A percentile compares a stretch with the other conserved stretches of the same genome.
Evolutionary conservation across 2,329 filamentous ascomycete species (phyloP).

Genomic region (Dactylellina sp.): DNA sequence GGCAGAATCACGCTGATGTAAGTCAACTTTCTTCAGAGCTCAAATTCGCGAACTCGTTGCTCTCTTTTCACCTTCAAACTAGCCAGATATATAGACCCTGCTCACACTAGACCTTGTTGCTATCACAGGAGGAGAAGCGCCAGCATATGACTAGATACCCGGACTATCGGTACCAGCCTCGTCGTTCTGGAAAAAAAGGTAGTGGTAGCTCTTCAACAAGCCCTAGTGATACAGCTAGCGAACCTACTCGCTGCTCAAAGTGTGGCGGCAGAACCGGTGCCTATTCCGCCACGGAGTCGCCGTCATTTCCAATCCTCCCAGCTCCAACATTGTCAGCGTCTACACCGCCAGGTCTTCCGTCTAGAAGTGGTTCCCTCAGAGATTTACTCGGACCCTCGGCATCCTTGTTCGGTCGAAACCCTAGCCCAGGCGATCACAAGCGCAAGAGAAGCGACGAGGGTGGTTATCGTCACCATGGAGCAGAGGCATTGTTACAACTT

Average conservation of each 20-base stretch:
- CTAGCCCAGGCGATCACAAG: conserved; percentile 43
- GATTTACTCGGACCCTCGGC: conserved; percentile 43
- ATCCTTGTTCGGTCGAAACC: conserved; percentile 30
- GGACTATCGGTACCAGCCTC: conserved; percentile 92
- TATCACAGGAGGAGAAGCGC: conserved; percentile 80
- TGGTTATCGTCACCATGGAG: conserved; percentile 57
- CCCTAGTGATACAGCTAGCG: conserved; percentile 61
- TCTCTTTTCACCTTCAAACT: conserved; percentile 1
- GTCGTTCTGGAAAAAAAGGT: conserved; percentile 69
- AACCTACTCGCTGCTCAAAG: conserved; percentile 61
- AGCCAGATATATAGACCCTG: conserved; percentile 34
- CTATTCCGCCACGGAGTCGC: conserved; percentile 58
- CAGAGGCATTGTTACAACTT: conserved; percentile 60
- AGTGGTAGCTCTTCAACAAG: conserved; percentile 61
- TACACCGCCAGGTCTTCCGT: conserved; percentile 42
- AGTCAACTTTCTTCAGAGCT: conserved; percentile 49
- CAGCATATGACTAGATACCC: conserved; percentile 91
- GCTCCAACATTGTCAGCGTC: conserved; percentile 57
- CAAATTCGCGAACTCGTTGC: neutral
- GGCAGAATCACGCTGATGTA: conserved; percentile 89
- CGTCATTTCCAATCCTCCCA: conserved; percentile 58
- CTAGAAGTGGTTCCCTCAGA: conserved; percentile 53
- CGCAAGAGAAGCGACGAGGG: conserved; percentile 55
- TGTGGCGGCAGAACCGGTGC: conserved; percentile 65
- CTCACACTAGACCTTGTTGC: conserved; percentile 51